These are phyloP conservation scores for Yamadazyma siamensis DNA, from an alignment of 1,139 yeast species.

Conservation along the genomic window DNA sequence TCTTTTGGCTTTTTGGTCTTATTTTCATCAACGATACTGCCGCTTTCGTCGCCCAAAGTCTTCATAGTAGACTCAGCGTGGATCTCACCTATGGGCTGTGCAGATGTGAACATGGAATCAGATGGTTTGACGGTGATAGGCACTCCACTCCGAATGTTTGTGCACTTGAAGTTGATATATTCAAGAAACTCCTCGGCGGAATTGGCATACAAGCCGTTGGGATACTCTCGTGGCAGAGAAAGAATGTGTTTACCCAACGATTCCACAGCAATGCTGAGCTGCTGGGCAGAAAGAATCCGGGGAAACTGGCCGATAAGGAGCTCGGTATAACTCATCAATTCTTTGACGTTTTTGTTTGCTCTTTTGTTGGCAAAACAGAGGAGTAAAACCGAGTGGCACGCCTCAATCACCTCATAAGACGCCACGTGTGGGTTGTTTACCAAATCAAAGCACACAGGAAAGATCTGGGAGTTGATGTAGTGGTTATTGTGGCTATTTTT, in stretches of 20 bases:
- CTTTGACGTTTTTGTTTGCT: conserved; percentile 20
- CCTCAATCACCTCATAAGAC: conserved; percentile 49
- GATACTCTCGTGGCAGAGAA: conserved; percentile 35
- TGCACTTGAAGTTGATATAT: conserved; percentile 36
- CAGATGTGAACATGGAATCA: conserved; percentile 25
- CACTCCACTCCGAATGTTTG: conserved; percentile 28
- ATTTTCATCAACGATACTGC: conserved; percentile 28
- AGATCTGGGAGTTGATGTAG: conserved; percentile 31
- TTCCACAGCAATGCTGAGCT: conserved; percentile 57
- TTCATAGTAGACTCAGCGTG: conserved; percentile 36
- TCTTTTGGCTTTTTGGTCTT: conserved; percentile 35
- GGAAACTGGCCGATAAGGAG: conserved; percentile 54
- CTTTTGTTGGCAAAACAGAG: conserved; percentile 34
- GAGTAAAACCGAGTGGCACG: conserved; percentile 65
- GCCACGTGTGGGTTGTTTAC: conserved; percentile 28
- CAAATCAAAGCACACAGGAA: conserved; percentile 42
- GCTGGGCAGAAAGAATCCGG: conserved; percentile 48
- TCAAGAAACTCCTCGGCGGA: conserved; percentile 39
- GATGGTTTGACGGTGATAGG: conserved; percentile 17
- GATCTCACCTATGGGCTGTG: conserved; percentile 38
- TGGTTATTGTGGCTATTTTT: conserved; percentile 19
- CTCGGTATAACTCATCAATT: conserved; percentile 32
- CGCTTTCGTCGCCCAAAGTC: conserved; percentile 20
- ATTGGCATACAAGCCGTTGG: conserved; percentile 18
- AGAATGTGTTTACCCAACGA: conserved; percentile 52